Conservation (phyloP, 495 filamentous ascomycete species). For the Penicillium pulvis region DNA sequence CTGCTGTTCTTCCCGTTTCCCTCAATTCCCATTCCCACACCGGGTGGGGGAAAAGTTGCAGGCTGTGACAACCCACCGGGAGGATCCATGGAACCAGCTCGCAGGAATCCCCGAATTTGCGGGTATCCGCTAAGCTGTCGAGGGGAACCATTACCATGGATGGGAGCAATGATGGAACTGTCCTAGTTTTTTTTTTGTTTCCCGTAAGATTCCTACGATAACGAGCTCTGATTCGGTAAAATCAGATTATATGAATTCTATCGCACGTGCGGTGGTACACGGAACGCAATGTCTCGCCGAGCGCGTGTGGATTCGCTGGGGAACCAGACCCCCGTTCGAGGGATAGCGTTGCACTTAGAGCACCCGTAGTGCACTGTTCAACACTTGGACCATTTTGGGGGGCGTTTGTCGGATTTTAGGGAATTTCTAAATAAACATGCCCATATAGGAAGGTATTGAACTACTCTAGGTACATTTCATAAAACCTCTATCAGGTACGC, state of each 20-base stretch:
- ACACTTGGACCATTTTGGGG: not conserved
- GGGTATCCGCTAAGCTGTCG: not conserved
- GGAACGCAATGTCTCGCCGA: slow-evolving; percentile 26
- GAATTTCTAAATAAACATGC: too few species aligned
- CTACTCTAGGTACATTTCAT: too few species aligned
- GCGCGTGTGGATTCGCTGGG: slow-evolving; percentile 22
- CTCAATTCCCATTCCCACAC: slow-evolving; percentile 7
- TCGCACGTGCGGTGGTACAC: slow-evolving; percentile 26
- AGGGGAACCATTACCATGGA: not conserved
- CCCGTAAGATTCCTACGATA: not conserved
- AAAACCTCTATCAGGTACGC: not conserved
- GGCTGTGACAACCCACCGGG: slow-evolving; percentile 12
- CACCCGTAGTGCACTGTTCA: not conserved
- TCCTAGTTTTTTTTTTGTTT: not conserved
- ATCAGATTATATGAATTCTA: not conserved
- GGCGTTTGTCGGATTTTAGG: not conserved
- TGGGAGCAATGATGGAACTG: not conserved
- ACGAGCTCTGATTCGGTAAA: not conserved
- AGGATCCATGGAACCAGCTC: slow-evolving; percentile 20
- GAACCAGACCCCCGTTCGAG: slow-evolving; percentile 11
- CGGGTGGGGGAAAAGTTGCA: slow-evolving; percentile 15
- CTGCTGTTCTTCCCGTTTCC: not conserved
- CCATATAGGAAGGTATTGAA: too few species aligned
- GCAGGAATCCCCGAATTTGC: slow-evolving; percentile 6
- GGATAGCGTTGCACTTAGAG: slow-evolving; percentile 25